Percentiles rank a stretch among this genome's conserved stretches.
Conservation (phyloP, 1,284 basidiomycete species). For the Ustilago lituana region DNA sequence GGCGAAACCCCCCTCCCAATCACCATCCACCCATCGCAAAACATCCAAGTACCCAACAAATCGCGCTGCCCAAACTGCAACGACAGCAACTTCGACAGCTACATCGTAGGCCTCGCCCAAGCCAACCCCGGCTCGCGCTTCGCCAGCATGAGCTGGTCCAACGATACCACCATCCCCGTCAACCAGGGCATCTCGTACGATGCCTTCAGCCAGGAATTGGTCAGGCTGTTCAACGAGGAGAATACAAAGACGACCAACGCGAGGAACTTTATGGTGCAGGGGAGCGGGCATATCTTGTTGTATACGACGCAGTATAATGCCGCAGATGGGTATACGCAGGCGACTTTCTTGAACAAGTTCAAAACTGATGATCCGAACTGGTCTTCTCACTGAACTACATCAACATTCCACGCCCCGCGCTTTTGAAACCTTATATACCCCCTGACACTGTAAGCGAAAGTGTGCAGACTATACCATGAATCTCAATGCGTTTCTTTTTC, state of each 20-base stretch:
- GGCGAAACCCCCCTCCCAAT: conserved; percentile 24
- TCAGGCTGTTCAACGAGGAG: conserved; percentile 14
- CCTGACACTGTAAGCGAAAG: no score
- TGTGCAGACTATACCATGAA: neutral
- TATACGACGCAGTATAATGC: conserved; percentile 26
- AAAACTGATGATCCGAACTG: conserved; percentile 27
- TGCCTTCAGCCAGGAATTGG: conserved; percentile 12
- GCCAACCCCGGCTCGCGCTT: conserved; percentile 25
- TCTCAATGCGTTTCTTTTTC: no score
- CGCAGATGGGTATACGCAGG: conserved; percentile 18
- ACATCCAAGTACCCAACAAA: conserved; percentile 24
- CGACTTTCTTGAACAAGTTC: conserved; percentile 34
- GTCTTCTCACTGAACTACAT: conserved; percentile 18
- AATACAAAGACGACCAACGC: conserved; percentile 20
- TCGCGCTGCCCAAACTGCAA: conserved; percentile 28
- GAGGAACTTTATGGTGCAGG: conserved; percentile 21
- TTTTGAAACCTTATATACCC: no score
- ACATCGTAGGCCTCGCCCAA: conserved; percentile 31
- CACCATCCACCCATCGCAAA: conserved; percentile 13
- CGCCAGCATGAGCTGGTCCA: conserved; percentile 25
- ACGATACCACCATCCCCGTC: conserved; percentile 27
- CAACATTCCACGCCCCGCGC: no score
- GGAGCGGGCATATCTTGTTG: conserved; percentile 17
- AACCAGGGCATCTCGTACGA: conserved; percentile 21
- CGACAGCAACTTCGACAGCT: conserved; percentile 29